Evolutionary conservation across 169 alveolate species (phyloP).

Genomic region (Plasmodium chabaudi): DNA sequence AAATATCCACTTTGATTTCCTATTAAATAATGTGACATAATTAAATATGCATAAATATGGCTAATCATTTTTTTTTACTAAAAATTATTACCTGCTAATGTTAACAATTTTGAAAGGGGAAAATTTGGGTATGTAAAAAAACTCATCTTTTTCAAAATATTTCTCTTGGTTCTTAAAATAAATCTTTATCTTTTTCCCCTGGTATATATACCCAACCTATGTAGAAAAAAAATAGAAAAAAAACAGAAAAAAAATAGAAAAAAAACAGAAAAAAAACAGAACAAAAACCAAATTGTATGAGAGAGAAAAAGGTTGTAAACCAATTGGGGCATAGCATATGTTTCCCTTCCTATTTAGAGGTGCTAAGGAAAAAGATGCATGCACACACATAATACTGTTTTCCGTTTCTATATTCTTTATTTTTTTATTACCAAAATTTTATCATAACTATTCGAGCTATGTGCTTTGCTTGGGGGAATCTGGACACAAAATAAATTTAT

Average conservation of each 20-base stretch:
- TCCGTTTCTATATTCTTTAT: neutral
- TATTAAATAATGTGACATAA: neutral
- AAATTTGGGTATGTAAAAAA: slow-evolving; percentile 37
- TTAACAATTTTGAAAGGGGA: slow-evolving; percentile 15
- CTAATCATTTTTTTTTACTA: neutral
- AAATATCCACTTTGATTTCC: neutral
- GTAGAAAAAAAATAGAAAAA: slow-evolving; percentile 12
- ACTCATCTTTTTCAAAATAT: slow-evolving; percentile 36
- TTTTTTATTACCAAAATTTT: slow-evolving; percentile 27
- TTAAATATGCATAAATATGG: neutral
- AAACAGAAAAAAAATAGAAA: neutral
- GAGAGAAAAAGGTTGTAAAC: neutral
- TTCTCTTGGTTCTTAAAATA: slow-evolving; percentile 22
- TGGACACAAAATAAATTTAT: slow-evolving; percentile 18
- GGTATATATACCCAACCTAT: slow-evolving; percentile 32
- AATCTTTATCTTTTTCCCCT: slow-evolving; percentile 40
- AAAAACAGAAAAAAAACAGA: neutral
- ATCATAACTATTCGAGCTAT: slow-evolving; percentile 8
- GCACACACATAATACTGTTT: no score
- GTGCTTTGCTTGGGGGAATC: slow-evolving; percentile 6
- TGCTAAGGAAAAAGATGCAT: no score
- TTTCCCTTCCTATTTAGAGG: neutral
- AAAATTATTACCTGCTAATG: slow-evolving; percentile 22
- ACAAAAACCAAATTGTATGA: no score
- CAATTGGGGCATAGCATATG: neutral